phyloP scores from a whole-genome alignment of 2,329 filamentous ascomycete species.

The Talaromyces albobiverticillius region DNA sequence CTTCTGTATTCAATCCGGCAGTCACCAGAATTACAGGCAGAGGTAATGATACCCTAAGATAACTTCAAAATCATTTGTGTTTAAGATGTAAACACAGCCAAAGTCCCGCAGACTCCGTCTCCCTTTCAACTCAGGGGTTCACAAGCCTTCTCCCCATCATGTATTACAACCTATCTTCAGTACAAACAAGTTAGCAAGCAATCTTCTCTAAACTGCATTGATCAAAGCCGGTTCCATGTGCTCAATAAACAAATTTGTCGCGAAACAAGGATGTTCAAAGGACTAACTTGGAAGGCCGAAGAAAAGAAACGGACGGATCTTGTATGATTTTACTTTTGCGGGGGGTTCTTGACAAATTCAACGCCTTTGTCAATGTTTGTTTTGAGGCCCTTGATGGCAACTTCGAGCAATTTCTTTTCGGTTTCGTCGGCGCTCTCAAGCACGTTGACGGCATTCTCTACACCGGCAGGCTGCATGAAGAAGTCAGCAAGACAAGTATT shows the following conservation, averaged over 20 bases:
- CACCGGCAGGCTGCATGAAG: conserved; percentile 67
- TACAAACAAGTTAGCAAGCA: conserved; percentile 32
- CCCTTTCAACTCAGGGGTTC: conserved; percentile 2
- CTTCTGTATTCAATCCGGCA: conserved; percentile 19
- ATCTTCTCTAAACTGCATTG: conserved; percentile 23
- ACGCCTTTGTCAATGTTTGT: conserved; percentile 94
- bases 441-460: conserved; percentile 79
- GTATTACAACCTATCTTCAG: conserved; percentile 46
- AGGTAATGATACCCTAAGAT: conserved; percentile 5
- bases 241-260: conserved; percentile 12
- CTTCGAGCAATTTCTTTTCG: conserved; percentile 83
- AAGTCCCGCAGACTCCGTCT: conserved; percentile 4
- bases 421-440: conserved; percentile 73
- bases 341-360: conserved; percentile 81
- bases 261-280: conserved; percentile 18
- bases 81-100: conserved; percentile 10
- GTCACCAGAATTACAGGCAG: conserved; percentile 7
- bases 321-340: conserved; percentile 78
- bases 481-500: conserved; percentile 24
- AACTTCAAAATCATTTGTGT: conserved; percentile 7
- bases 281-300: conserved; percentile 21
- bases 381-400: conserved; percentile 73
- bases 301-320: conserved; percentile 27
- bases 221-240: conserved; percentile 7
- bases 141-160: conserved; percentile 17